Percentiles rank a stretch among this genome's conserved stretches.
Evolutionary conservation across 2,329 filamentous ascomycete species (phyloP).

Genomic region (Diaporthe sp.): DNA sequence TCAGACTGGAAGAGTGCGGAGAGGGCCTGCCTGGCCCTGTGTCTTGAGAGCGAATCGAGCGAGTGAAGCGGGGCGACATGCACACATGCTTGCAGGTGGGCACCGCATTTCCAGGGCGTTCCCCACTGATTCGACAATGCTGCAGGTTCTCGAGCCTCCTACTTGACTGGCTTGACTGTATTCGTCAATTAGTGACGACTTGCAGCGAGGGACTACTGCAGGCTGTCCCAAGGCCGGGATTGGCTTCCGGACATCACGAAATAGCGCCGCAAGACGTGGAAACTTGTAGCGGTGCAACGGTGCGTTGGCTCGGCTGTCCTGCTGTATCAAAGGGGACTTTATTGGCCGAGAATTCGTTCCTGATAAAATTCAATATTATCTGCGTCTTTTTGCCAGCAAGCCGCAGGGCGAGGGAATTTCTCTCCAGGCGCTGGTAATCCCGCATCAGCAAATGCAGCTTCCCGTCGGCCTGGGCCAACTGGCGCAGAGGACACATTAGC

Average conservation of each 20-base stretch:
- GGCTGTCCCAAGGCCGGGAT: conserved; percentile 9
- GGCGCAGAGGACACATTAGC: not conserved
- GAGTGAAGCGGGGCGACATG: conserved; percentile 26
- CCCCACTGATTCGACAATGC: conserved; percentile 23
- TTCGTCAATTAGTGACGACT: conserved; percentile 2
- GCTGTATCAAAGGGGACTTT: not conserved
- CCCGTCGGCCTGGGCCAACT: not conserved
- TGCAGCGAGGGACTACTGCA: conserved; percentile 22
- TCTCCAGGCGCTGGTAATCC: not conserved
- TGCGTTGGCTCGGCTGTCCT: not conserved
- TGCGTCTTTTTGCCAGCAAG: not conserved
- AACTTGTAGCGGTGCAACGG: conserved; percentile 6
- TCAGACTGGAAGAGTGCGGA: not conserved
- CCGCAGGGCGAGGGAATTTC: not conserved
- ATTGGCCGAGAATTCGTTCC: not conserved
- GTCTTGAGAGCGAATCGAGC: not conserved
- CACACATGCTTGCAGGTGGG: conserved; percentile 13
- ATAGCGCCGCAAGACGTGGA: not conserved
- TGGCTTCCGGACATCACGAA: conserved; percentile 5
- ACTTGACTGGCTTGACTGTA: not conserved
- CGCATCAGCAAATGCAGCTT: conserved; percentile 14
- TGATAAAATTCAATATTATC: not conserved
- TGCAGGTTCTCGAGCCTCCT: conserved; percentile 15
- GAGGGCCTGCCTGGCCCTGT: not conserved
- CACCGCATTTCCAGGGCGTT: conserved; percentile 5